Conservation (phyloP, 306 rosid genomes). For the Gastrolobium bilobum region DNA sequence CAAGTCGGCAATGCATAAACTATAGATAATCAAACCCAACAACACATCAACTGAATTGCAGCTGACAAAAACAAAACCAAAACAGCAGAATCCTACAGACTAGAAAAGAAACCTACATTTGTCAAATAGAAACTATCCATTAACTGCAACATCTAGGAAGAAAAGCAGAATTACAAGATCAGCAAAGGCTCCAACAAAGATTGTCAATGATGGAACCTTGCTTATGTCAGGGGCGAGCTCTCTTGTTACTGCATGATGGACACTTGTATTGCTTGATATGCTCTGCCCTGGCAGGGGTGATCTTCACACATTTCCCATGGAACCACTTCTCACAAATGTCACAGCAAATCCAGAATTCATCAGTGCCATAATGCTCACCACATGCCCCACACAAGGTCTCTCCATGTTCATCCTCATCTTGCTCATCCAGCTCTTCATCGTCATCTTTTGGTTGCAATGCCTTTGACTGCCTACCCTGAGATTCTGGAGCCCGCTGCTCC, state of each 20-base stretch:
- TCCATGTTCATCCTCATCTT: constrained; percentile 89
- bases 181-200: constrained; percentile 41
- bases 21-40: constrained; percentile 48
- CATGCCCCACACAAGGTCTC: constrained; percentile 94
- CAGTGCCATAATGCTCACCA: constrained; percentile 82
- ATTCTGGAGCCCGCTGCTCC: constrained; percentile 69
- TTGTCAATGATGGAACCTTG: constrained; percentile 34
- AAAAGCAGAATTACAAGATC: constrained; percentile 47
- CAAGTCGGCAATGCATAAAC: constrained; percentile 45
- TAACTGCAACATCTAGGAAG: constrained; percentile 49
- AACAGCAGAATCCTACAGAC: constrained; percentile 51
- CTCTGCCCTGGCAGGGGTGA: constrained; percentile 93
- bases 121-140: constrained; percentile 51
- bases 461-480: constrained; percentile 62
- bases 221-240: constrained; percentile 69
- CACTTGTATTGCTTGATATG: constrained; percentile 96
- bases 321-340: constrained; percentile 95
- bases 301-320: constrained; percentile 95
- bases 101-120: constrained; percentile 52
- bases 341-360: constrained; percentile 96
- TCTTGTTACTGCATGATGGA: constrained; percentile 95
- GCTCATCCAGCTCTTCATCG: constrained; percentile 75
- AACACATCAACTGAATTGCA: constrained; percentile 54
- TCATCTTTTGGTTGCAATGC: constrained; percentile 62
- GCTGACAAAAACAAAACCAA: constrained; percentile 47